Base-by-base conservation (phyloP, 139 green algal genomes). In the Chlamydomonas sphaeroides region DNA sequence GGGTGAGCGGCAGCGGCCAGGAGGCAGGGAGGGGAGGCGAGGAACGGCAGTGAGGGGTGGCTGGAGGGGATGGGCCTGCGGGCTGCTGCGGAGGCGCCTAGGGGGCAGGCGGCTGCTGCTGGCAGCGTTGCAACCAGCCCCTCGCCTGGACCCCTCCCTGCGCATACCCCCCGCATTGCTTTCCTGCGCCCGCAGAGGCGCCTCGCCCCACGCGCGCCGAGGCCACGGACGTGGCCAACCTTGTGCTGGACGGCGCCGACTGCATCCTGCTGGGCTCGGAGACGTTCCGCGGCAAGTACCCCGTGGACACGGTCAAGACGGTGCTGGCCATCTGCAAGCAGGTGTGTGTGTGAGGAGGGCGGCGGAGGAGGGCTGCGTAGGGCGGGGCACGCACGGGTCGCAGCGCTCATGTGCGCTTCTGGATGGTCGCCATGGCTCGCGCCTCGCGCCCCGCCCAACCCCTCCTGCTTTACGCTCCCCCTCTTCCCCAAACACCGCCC, bases 141-240 rank as follows among this genome's bases (percentile, higher is more conserved):
- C n/a, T n/a, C n/a, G n/a, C n/a, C n/a, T n/a, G n/a, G n/a, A n/a
- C n/a, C n/a, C n/a, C n/a, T n/a, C n/a, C n/a, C n/a, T n/a, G n/a
- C n/a, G n/a, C n/a, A n/a, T n/a, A n/a, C n/a, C n/a, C n/a, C n/a
- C n/a, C 45, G 45, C 10, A 51, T 8, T 51, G 45, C 45, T 51
- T 51, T 35, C n/a, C 63, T 49, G 32, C 57, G 3, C 21, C 35
- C 73, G 7, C 82, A 84, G 86, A 93, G 36, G 83, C 86, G 38
- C 92, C 92, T 25, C 85, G 92, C 20, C 91, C 92, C 57, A 94
- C 92, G 32, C 87, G 93, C 53, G 94, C 95, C 10, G 95, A 98
- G 87, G 95, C 94, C 1, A 97, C 95, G 0, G 96, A 99, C 85
- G 95, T 99, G 49, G 96, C 96, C 82, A 99, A 99, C 88, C 91